Evolutionary conservation across 108 stramenopile species (phyloP).

Genomic region (Chaetoceros muelleri): DNA sequence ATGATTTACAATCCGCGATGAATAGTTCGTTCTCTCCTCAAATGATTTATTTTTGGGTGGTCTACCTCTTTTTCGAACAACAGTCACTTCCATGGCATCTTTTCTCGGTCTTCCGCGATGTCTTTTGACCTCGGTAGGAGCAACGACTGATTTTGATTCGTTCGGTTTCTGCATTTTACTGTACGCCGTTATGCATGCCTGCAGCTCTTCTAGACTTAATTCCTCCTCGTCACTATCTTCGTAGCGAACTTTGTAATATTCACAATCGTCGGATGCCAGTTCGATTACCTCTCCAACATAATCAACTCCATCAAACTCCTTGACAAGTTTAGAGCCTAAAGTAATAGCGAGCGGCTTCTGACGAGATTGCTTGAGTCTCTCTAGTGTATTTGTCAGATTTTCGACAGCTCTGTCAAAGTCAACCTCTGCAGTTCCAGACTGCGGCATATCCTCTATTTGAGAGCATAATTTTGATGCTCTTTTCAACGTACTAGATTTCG

Average conservation of each 20-base stretch:
- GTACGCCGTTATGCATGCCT: neutral
- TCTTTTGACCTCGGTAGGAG: neutral
- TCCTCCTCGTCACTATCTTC: constrained; percentile 19
- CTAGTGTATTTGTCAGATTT: neutral
- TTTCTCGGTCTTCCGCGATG: neutral
- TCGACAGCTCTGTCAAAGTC: neutral
- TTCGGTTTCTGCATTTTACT: neutral
- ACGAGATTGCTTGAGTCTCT: neutral
- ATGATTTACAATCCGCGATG: too few relatives aligned
- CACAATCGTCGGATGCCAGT: constrained; percentile 1
- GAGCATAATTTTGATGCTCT: neutral
- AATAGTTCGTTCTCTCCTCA: too few relatives aligned
- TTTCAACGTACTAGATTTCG: neutral
- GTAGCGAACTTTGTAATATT: constrained; percentile 8
- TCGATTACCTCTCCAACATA: constrained; percentile 3
- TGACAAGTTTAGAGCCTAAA: constrained; percentile 8
- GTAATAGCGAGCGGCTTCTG: neutral
- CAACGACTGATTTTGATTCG: neutral
- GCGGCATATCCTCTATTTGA: neutral
- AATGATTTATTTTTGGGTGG: constrained; percentile 1
- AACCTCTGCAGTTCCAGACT: neutral
- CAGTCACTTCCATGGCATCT: neutral
- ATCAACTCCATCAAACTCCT: constrained; percentile 4
- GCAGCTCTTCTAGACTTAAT: constrained; percentile 3
- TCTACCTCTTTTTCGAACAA: constrained; percentile 3